Evolutionary conservation across 2,329 filamentous ascomycete genomes (phyloP).

Genomic region (Clonostachys rhizophaga): DNA sequence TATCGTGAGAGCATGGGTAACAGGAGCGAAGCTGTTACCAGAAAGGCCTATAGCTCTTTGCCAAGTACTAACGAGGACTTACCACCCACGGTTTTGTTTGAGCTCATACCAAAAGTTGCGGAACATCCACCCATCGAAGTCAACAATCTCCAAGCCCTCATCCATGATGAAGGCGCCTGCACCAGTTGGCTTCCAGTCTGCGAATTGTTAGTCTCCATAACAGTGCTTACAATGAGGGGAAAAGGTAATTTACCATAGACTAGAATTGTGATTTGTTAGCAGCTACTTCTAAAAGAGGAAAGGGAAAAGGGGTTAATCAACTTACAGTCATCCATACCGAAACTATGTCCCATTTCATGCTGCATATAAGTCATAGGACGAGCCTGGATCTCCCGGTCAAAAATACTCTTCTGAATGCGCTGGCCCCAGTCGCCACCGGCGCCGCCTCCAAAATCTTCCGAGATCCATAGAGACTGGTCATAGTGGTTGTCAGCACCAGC

Average conservation of each 20-base stretch:
- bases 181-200: conserved; percentile 35
- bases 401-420: conserved; percentile 34
- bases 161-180: conserved; percentile 37
- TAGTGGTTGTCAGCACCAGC: conserved; percentile 25
- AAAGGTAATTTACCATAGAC: conserved; percentile 2
- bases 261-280: too few relatives aligned
- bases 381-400: conserved; percentile 25
- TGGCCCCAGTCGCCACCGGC: conserved; percentile 42
- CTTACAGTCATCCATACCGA: conserved; percentile 31
- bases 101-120: conserved; percentile 37
- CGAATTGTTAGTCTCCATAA: not conserved
- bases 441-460: conserved; percentile 34
- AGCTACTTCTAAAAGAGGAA: too few relatives aligned
- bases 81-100: conserved; percentile 19
- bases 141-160: conserved; percentile 34
- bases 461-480: conserved; percentile 40
- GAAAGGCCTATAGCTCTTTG: too few relatives aligned
- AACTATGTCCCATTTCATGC: conserved; percentile 40
- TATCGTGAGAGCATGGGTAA: too few relatives aligned
- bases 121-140: conserved; percentile 44
- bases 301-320: not conserved
- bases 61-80: too few relatives aligned
- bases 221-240: not conserved
- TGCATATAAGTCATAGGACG: conserved; percentile 36
- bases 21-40: too few relatives aligned